Evolutionary conservation across 164 flowering plant species (phyloP), one percentile per base, ranked within the genome.

Genomic region (Vitis rotundifolia): DNA sequence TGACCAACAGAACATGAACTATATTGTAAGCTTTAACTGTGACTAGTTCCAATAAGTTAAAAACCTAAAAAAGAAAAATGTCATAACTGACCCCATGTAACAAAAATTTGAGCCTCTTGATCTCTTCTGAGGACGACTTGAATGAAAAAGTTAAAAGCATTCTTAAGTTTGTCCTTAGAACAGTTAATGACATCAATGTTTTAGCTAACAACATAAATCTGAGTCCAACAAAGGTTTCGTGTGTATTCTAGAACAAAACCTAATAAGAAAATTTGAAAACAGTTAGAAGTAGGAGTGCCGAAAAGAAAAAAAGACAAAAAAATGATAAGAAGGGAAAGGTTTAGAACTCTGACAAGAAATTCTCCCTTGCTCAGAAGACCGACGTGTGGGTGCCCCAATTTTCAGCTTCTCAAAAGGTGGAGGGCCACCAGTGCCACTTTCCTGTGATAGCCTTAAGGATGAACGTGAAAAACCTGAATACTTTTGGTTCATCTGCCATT

Each of bases 361-460:
- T 76, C 22, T 82, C 5, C 79, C 78, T 9, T 68, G 76, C 50
- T 67, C 79, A 74, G 73, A 66, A 75, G 59, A 52, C 12, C 16
- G 71, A 70, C 16, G 84, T 9, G 74, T 66, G 44, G 73, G 61
- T 59, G 79, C 73, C 63, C 77, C 84, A 76, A 85, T 72, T 76
- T 89, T 84, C 76, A 94, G 74, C 81, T 92, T 92, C 85, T 89
- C 93, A 78, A 94, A 94, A 54, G 83, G 89, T 47, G 97, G 98
- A 64, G 98, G 99, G 69, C 94, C 89, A 28, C 68, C 82, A 72
- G 67, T 63, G 19, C 76, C 92, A 73, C 65, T 71, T 37, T 77
- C 86, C 71, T 81, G 75, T 48, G 85, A 67, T 57, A 29, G 8
- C 79, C 75, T 82, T 29, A 84, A 50, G 37, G 88, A 61, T 15